Conservation (phyloP, 768 basidiomycete genomes). For the Tephrocybe sp. region DNA sequence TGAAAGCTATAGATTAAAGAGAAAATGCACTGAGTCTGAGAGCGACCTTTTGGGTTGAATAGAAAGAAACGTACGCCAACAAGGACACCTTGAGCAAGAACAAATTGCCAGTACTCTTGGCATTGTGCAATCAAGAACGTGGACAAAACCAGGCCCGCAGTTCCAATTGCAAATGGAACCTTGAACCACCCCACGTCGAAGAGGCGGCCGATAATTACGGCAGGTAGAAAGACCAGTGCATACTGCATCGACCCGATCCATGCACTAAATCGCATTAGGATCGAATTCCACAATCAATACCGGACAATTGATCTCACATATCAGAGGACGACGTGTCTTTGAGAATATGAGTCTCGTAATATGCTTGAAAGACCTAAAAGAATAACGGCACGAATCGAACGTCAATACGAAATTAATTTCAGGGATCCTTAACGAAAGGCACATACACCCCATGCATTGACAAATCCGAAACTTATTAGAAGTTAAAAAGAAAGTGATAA, state of each 20-base stretch:
- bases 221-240: slow-evolving; percentile 49
- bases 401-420: no score
- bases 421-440: not conserved
- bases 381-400: no score
- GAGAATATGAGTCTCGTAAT: no score
- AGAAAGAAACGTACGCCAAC: slow-evolving; percentile 42
- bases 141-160: slow-evolving; percentile 44
- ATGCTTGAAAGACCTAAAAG: slow-evolving; percentile 53
- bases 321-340: no score
- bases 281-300: not conserved
- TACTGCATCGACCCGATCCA: slow-evolving; percentile 43
- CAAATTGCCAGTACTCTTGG: slow-evolving; percentile 62
- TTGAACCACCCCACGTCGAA: slow-evolving; percentile 64
- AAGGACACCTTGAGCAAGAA: slow-evolving; percentile 63
- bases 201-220: slow-evolving; percentile 51
- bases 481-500: not conserved
- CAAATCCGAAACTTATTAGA: slow-evolving; percentile 47
- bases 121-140: slow-evolving; percentile 61
- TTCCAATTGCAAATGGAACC: slow-evolving; percentile 42
- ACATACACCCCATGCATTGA: slow-evolving; percentile 59
- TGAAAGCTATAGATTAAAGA: slow-evolving; percentile 1
- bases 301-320: slow-evolving; percentile 55
- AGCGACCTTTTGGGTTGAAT: not conserved
- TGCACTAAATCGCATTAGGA: slow-evolving; percentile 21
- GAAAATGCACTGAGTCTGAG: not conserved